Evolutionary conservation across 345 rosid species (phyloP), one percentile per base, ranked within the genome.

Genomic region (Arabidopsis arenosa): DNA sequence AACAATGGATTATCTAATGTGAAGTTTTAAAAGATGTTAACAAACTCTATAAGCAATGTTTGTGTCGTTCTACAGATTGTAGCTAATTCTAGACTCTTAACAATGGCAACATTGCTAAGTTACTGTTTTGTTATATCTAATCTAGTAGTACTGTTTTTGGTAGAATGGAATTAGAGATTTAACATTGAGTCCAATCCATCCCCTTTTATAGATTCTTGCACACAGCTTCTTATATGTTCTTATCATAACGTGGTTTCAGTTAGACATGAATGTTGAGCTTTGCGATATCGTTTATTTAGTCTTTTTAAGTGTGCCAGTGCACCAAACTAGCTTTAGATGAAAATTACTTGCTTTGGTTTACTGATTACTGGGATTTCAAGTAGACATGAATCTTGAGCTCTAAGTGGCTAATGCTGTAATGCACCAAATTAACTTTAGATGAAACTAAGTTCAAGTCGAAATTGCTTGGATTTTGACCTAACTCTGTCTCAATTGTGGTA

Each of bases 141-240:
- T n/a, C n/a, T n/a, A n/a, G n/a, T n/a, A n/a, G n/a, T 53, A 58
- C 28, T 57, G 62, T 57, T 35, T 12, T 5, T 48, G 58, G 1
- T 58, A 49, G n/a, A 72, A 51, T 62, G 32, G 6, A 13, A 72
- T 61, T n/a, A 58, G 40, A 14, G 8, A 14, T 18, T 35, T 35
- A 39, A 7, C 13, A 62, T 15, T 61, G 12, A 51, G 5, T 37
- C n/a, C 9, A 26, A 9, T 47, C 12, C 21, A 21, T 53, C 13
- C 8, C 10, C 51, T 39, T 54, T 54, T 33, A 53, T 32, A 32
- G 65, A 28, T 41, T 52, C 49, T 67, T 67, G 73, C 40, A 56
- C 1, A 44, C 0, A 53, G 62, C n/a, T 70, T 44, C 56, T 30
- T 0, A 3, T 44, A 12, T 70, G 33, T 30, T 56, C 5, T 56